Base-by-base conservation (phyloP, 2,329 filamentous ascomycete genomes). In the Neurospora sp. region DNA sequence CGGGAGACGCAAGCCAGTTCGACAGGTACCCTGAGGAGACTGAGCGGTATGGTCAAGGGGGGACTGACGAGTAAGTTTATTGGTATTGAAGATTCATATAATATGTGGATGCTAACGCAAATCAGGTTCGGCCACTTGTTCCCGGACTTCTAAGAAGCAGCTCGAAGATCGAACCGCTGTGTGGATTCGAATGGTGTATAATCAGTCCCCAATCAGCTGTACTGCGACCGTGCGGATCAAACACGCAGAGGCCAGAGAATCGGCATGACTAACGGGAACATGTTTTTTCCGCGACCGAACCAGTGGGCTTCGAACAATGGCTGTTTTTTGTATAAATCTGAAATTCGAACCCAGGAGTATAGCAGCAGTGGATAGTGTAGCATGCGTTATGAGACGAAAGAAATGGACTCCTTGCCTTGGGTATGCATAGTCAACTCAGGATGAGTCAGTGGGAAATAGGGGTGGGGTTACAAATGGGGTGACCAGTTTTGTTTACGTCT, bases 1-100 rank as follows among this genome's bases (percentile, higher is more conserved):
- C 93, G 38, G 96, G 96, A 71, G 96, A 99, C 82, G 93, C 96
- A 68, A 97, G 94, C 81, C 92, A 97, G 81, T 99, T 99, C 78
- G 96, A 99, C 82, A 93, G 94, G 80, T 99, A 99, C 80, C 94
- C 96, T 1, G 96, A 99, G 81, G 96, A 99, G 81, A 93, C 92
- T 66, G 96, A 99, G 81, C 89, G 90, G 78, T 99, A 99, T 78
- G 96, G 96, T 46, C 83, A 87, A 75, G 82, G 82, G 69, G 93
- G 93, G 66, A 85, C 90, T 73, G 95, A 98, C 81, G 91, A 93
- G 95, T 97, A 86, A 84, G 95, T 91, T 69, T 66, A 58, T 69
- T 70, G 58, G 36, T 67, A 15, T 66, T 39, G 19, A 38, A 70
- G 15, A 66, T 71, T 68, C 36, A 68, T 40, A 40, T 52, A 58